Base-by-base conservation (phyloP, 2,329 filamentous ascomycete species). In the Teratosphaeria gauchensis region DNA sequence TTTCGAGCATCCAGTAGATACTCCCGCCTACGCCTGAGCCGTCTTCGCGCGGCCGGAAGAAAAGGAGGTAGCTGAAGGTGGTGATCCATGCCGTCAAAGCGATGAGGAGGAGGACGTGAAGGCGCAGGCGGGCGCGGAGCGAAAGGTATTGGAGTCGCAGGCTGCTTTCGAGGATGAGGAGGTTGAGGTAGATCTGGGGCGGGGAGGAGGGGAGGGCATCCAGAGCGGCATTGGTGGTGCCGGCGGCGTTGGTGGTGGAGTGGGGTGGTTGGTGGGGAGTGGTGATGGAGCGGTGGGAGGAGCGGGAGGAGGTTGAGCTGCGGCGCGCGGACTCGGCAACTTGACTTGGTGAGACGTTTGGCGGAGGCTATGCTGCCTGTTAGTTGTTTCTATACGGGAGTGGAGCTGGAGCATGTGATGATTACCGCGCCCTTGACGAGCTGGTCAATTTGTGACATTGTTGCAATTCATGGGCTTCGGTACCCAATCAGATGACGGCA, bases 131-230 rank as follows among this genome's bases (percentile, higher is more conserved):
- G 53, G 91, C 89, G 60, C 92, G 89, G 52, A 97, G 82, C 62
- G 91, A 89, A 58, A 99, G 85, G 75, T 95, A 97, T 69, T 99
- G 94, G 28, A 90, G 87, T 64, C 94, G 90, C 38, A 99, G 80
- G 4, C 91, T 96, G 54, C 90, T 91, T 74, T 99, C 94, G 74
- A 99, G 89, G 68, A 99, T 95, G 60, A 99, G 83, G 28, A 99
- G 87, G 75, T 99, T 99, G 68, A 99, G 85, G 77, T 99, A 99
- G 71, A 99, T 96, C 79, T 96, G 94, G 57, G 90, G 90, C 53
- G 92, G 92, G 16, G 90, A 90, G 70, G 89, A 92, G n/a, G 92
- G 92, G 16, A 92, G 84, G 62, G 87, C 85, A 67, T 85, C 86
- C 62, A 92, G 82, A 59, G 77, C 68, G 66, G 77, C 65, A 63